Conservation (phyloP, 78 protist genomes). For the Speleostelium caveatum region DNA sequence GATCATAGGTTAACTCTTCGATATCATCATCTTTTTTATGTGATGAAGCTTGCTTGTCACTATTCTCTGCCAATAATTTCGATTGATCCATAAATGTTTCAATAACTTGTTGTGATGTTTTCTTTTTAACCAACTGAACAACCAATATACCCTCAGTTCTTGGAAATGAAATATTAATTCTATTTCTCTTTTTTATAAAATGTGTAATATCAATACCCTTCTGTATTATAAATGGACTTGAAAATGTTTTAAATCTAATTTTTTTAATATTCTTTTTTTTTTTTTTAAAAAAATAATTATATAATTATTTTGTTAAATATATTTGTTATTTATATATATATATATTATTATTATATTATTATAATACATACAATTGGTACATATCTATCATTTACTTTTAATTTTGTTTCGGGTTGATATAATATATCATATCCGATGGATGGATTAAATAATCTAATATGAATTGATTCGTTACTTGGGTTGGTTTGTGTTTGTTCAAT, state of each 20-base stretch:
- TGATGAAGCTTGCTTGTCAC: background rate
- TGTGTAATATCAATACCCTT: slow-evolving; percentile 36
- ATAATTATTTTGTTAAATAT: too few relatives aligned
- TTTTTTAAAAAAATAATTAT: too few relatives aligned
- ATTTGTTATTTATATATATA: too few relatives aligned
- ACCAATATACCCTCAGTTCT: background rate
- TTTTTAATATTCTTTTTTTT: slow-evolving; percentile 31
- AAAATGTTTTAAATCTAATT: background rate
- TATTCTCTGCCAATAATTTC: background rate
- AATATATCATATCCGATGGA: background rate
- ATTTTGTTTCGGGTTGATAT: background rate
- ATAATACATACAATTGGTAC: too few relatives aligned
- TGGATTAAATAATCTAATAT: background rate
- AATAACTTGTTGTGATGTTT: background rate
- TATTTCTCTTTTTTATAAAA: background rate
- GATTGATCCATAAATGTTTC: background rate
- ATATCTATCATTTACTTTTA: background rate
- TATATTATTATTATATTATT: too few relatives aligned
- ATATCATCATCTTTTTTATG: slow-evolving; percentile 10
- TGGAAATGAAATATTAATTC: background rate
- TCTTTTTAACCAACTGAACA: slow-evolving; percentile 3
- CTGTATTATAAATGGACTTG: slow-evolving; percentile 27
- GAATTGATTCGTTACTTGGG: background rate
- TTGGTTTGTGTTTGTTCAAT: background rate
- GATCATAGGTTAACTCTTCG: slow-evolving; percentile 27